These are phyloP conservation scores for Venturia aucupariae DNA, from an alignment of 2,329 filamentous ascomycete species.

Conservation along the genomic window DNA sequence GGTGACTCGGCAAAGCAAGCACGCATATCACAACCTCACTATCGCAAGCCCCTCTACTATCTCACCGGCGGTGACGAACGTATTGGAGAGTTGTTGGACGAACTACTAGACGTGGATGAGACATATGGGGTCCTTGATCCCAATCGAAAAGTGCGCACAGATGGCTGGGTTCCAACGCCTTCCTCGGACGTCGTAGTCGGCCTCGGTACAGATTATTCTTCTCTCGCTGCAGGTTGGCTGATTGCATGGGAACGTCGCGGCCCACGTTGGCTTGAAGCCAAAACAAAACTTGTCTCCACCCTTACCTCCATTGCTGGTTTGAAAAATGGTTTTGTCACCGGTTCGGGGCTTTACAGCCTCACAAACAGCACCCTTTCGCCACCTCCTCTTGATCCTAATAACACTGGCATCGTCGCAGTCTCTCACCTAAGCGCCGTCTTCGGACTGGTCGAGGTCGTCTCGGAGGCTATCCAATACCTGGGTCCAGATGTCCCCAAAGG, in stretches of 20 bases:
- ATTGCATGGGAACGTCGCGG: slow-evolving; percentile 52
- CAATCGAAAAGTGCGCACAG: slow-evolving; percentile 48
- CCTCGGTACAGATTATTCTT: slow-evolving; percentile 51
- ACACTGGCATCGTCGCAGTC: not conserved
- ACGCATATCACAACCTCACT: slow-evolving; percentile 49
- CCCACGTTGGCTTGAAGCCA: slow-evolving; percentile 43
- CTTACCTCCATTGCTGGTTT: slow-evolving; percentile 44
- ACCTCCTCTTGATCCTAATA: slow-evolving; percentile 29
- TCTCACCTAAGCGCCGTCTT: slow-evolving; percentile 32
- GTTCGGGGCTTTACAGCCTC: slow-evolving; percentile 43
- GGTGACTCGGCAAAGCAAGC: slow-evolving; percentile 53
- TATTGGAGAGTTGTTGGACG: slow-evolving; percentile 44
- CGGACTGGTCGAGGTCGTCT: slow-evolving; percentile 48
- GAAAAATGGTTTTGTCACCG: slow-evolving; percentile 51
- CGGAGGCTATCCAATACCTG: slow-evolving; percentile 45
- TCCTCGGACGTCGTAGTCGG: slow-evolving; percentile 39
- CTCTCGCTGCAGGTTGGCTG: slow-evolving; percentile 48
- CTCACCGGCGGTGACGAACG: slow-evolving; percentile 48
- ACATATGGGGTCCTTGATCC: slow-evolving; percentile 47
- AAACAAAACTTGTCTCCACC: slow-evolving; percentile 40
- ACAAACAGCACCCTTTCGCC: slow-evolving; percentile 42
- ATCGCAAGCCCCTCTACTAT: slow-evolving; percentile 49
- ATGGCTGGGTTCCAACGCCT: slow-evolving; percentile 39
- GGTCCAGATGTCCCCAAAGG: slow-evolving; percentile 36
- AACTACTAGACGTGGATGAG: slow-evolving; percentile 43